These are phyloP conservation scores for Aspergillus nomiae DNA, from an alignment of 2,329 filamentous ascomycete species.

Conservation along the genomic window DNA sequence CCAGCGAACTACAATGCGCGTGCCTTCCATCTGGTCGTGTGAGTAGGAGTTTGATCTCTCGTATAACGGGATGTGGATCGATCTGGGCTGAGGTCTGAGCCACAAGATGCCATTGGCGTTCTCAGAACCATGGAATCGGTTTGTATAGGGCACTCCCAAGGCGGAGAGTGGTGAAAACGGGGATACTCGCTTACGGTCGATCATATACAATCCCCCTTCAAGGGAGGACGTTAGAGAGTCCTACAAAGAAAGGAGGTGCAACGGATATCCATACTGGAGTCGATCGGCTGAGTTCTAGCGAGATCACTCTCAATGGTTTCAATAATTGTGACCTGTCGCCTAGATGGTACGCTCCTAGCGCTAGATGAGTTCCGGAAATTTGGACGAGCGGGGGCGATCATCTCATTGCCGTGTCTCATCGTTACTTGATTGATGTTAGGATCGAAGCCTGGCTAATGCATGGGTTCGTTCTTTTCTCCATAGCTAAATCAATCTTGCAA, in stretches of 20 bases:
- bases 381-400: constrained; percentile 20
- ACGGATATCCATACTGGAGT: not conserved
- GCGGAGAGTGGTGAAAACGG: not conserved
- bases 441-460: not conserved
- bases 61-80: constrained; percentile 19
- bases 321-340: constrained; percentile 15
- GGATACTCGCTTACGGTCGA: not conserved
- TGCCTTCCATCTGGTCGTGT: not conserved
- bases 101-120: constrained; percentile 4
- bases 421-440: constrained; percentile 7
- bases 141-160: not conserved
- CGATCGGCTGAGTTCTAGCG: not conserved
- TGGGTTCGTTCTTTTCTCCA: not conserved
- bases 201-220: not conserved
- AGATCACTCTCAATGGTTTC: constrained; percentile 1
- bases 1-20: not conserved
- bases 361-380: constrained; percentile 20
- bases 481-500: not conserved
- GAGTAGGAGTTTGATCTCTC: not conserved
- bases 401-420: constrained; percentile 8
- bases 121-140: not conserved
- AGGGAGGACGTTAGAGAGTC: not conserved
- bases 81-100: constrained; percentile 15
- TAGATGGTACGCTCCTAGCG: constrained; percentile 12
- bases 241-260: constrained; percentile 2